Evolutionary conservation across 305 asterid genomes (phyloP).

Genomic region (Nicotiana rustica): DNA sequence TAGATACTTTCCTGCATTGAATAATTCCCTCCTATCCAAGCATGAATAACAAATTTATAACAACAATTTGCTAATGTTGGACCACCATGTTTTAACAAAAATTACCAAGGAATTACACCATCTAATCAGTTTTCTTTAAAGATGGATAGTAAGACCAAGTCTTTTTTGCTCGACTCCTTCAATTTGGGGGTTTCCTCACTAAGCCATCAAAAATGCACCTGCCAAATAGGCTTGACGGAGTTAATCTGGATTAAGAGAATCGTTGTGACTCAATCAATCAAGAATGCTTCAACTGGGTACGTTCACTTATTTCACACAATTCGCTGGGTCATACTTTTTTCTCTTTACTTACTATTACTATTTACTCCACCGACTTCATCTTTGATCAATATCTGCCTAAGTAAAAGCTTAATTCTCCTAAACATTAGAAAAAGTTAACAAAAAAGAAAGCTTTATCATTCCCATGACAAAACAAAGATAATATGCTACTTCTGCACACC

Average conservation of each 20-base stretch:
- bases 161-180: not conserved
- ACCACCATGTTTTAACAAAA: slow-evolving; percentile 22
- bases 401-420: not conserved
- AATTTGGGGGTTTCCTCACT: not conserved
- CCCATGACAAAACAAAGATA: not conserved
- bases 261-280: slow-evolving; percentile 8
- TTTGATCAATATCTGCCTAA: slow-evolving; percentile 2
- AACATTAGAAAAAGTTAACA: not conserved
- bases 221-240: not conserved
- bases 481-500: not conserved
- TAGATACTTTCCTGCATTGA: slow-evolving; percentile 9
- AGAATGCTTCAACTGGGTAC: not conserved
- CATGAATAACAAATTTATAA: not conserved
- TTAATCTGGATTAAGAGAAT: not conserved
- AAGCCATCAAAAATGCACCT: not conserved
- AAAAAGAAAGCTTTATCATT: not conserved
- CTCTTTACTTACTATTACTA: slow-evolving; percentile 18
- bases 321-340: not conserved
- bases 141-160: slow-evolving; percentile 21
- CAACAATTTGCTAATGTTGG: slow-evolving; percentile 13
- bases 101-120: not conserved
- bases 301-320: not conserved
- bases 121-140: not conserved
- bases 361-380: slow-evolving; percentile 2
- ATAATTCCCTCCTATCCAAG: not conserved